Conservation (phyloP, 352 stramenopile genomes). For the Hyaloperonospora brassicae region DNA sequence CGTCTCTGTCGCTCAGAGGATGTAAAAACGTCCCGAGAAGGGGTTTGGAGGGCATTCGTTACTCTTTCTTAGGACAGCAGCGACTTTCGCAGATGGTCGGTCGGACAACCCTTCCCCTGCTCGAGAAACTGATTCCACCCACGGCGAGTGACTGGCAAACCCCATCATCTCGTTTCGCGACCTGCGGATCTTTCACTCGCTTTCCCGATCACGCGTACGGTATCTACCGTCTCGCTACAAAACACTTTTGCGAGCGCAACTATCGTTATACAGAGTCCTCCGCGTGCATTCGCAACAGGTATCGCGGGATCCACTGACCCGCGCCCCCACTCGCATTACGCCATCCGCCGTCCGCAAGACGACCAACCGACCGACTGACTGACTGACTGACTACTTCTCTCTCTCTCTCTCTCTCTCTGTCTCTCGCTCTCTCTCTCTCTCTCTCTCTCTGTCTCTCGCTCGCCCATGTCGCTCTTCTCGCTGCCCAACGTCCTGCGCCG, state of each 20-base stretch:
- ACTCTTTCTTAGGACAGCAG: background rate
- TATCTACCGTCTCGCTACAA: too few relatives aligned
- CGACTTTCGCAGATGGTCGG: background rate
- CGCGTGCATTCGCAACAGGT: conserved; percentile 3
- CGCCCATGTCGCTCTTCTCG: conserved; percentile 72
- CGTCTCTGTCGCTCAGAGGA: too few relatives aligned
- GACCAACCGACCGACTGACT: too few relatives aligned
- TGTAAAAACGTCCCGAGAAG: background rate
- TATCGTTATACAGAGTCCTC: conserved; percentile 4
- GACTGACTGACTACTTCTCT: conserved; percentile 3
- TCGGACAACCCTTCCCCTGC: background rate
- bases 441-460: background rate
- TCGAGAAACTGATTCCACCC: conserved; percentile 15
- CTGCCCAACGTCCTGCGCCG: conserved; percentile 60
- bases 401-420: background rate
- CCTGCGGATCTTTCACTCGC: too few relatives aligned
- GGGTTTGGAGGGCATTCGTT: background rate
- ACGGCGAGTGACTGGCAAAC: too few relatives aligned
- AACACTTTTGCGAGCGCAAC: background rate
- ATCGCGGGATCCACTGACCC: background rate
- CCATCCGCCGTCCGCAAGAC: conserved; percentile 12
- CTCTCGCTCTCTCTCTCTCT: background rate
- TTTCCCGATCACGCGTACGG: too few relatives aligned
- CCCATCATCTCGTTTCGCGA: too few relatives aligned
- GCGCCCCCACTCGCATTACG: conserved; percentile 25